Base-by-base conservation (phyloP, 495 filamentous ascomycete species). In the Amphirosellinia nigrospora region DNA sequence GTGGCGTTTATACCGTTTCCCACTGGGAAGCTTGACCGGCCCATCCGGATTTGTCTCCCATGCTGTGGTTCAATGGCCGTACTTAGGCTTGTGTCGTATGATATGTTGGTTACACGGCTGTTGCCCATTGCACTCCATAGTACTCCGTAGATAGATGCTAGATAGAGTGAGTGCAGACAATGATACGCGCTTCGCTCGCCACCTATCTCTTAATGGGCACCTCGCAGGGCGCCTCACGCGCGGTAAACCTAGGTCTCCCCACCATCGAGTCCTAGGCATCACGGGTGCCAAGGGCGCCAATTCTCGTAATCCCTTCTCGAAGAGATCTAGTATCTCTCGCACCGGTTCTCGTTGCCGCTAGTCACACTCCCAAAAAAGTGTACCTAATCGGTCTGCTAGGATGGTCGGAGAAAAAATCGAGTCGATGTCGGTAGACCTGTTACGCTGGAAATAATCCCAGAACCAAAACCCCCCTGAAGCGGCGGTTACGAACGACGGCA, bases 191-290 rank as follows among this genome's bases (percentile, higher is more conserved):
- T 10, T 50, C 45, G n/a, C 45, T 50, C 21, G 10, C 8, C 11
- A 26, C 21, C 48, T 10, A 53, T 53, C 50, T 53, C 48, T 53
- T 58, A 58, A 36, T 32, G 30, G 55, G 53, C 32, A 32, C 55
- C 32, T 58, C 55, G 13, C 55, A 36, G 30, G 19, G 32, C 55
- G 30, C 55, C 55, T 58, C 55, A 58, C 55, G 55, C 55, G 55
- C 55, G 55, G 34, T 32, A 58, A 58, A 16, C 30, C 16, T 58
- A 58, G 19, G 55, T 36, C 53, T 56, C 32, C 53, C 53, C 55
- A 30, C 30, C 16, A n/a, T 36, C 53, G 30, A 36, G 53, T 36
- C 10, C 23, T 53, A 53, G 21, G 13, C 23, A 58, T 32, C 32
- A 16, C 55, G 30, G 32, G 32, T 58, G 55, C 55, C 55, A 58